Base-by-base conservation (phyloP, 352 stramenopile species). In the Phytophthora pisi region DNA sequence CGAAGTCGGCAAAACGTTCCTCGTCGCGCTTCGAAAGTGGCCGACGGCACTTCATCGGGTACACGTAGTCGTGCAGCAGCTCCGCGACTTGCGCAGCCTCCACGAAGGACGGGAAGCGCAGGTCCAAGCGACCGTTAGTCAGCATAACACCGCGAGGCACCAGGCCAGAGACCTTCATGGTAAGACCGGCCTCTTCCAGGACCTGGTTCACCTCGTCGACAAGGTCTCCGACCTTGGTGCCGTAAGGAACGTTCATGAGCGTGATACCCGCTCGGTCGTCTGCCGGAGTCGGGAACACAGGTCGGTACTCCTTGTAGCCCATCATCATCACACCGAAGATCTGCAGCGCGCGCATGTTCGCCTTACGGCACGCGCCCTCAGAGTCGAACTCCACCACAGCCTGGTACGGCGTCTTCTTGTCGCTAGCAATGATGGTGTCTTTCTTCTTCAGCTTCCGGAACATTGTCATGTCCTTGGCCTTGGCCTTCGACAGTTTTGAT, bases 301-400 rank as follows among this genome's bases (percentile, higher is more conserved):
- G 78, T 0, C 88, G 88, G 57, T 91, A 89, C 70, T 96, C 84
- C n/a, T 89, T 90, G 75, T 75, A 92, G 54, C 86, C 88, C 20
- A 56, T 71, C 82, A 96, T 92, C 85, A 96, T 95, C 20, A 96
- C 86, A 26, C 88, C 88, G 61, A 96, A 96, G 62, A 96, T 96
- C 74, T 92, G 85, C 23, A 95, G 64, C 50, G 88, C 84, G 8
- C 84, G 85, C 64, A 91, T 87, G 50, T 91, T 76, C 36, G 88
- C 88, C 5, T 79, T 79, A 4, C 89, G 78, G 11, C 75, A 79
- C 5, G 61, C 72, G 45, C 60, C 60, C 46, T 81, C 60, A 4
- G 61, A 72, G 47, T 82, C 82, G 38, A 95, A 96, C 65, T 96
- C 86, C 34, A 96, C 84, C 15, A 95, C 57, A n/a, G 72, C 88